Evolutionary conservation across 1,284 basidiomycete species (phyloP).

Genomic region (Amylostereum areolatum): DNA sequence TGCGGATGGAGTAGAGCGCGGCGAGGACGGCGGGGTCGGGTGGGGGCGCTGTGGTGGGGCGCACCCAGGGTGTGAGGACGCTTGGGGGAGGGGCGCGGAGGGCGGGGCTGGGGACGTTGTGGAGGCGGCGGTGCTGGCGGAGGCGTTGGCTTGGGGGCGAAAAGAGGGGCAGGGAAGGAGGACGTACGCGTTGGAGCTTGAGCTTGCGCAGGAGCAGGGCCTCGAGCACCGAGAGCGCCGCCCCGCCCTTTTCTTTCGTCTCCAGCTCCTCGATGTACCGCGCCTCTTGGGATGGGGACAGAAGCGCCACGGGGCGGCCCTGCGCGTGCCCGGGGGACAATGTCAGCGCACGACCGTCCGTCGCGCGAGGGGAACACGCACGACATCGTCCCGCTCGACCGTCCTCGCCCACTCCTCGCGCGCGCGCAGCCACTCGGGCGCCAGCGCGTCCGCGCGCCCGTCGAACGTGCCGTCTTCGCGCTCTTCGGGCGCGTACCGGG

Average conservation of each 20-base stretch:
- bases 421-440: conserved; percentile 16
- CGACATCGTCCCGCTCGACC: conserved; percentile 13
- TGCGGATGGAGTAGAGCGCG: conserved; percentile 46
- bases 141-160: neutral
- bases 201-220: conserved; percentile 41
- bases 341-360: neutral
- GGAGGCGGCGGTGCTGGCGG: conserved; percentile 8
- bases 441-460: conserved; percentile 12
- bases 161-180: neutral
- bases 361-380: conserved; percentile 1
- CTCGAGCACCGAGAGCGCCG: conserved; percentile 18
- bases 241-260: neutral
- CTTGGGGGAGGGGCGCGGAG: conserved; percentile 5
- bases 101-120: conserved; percentile 8
- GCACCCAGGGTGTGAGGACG: conserved; percentile 15
- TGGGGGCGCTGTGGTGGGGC: conserved; percentile 10
- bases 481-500: conserved; percentile 8
- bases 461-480: conserved; percentile 19
- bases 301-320: conserved; percentile 12
- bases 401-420: conserved; percentile 10
- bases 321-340: neutral
- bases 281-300: conserved; percentile 8
- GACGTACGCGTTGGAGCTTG: conserved; percentile 36
- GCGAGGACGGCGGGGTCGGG: conserved; percentile 42
- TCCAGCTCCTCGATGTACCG: conserved; percentile 7